Conservation (phyloP, 73 alveolate genomes). For the Paraurostyla sp. region DNA sequence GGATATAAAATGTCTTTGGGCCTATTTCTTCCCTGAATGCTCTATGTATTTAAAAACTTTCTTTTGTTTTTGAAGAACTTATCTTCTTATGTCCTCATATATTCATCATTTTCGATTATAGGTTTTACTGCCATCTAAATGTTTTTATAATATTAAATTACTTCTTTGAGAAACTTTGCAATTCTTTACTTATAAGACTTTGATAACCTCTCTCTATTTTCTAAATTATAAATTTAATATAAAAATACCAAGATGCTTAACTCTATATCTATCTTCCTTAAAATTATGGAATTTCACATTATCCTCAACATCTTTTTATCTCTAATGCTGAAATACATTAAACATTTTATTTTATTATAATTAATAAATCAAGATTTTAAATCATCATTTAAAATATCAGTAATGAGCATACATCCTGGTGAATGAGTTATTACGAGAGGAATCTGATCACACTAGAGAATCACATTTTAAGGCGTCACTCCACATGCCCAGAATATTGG, state of each 20-base stretch:
- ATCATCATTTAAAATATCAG: conserved; percentile 75
- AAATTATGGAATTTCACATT: background rate
- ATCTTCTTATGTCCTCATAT: background rate
- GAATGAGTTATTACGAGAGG: conserved; percentile 86
- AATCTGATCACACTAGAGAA: conserved; percentile 49
- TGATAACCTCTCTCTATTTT: background rate
- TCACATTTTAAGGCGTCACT: conserved; percentile 85
- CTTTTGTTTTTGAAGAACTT: background rate
- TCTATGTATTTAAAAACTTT: background rate
- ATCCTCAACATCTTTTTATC: background rate
- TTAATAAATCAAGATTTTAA: too few relatives aligned
- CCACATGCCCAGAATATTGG: conserved; percentile 94
- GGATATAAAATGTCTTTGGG: background rate
- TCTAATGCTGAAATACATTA: background rate
- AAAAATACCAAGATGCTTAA: background rate
- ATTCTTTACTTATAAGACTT: background rate
- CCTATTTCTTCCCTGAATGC: background rate
- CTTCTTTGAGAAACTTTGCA: conserved; percentile 44
- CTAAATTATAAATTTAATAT: background rate
- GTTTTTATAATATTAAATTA: background rate
- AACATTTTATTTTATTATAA: conserved; percentile 24
- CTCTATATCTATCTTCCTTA: background rate
- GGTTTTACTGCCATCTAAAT: conserved; percentile 46
- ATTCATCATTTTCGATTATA: conserved; percentile 23
- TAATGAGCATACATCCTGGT: conserved; percentile 89